These are phyloP conservation scores for Lagerstroemia speciosa DNA, from an alignment of 345 rosid species.

Conservation along the genomic window DNA sequence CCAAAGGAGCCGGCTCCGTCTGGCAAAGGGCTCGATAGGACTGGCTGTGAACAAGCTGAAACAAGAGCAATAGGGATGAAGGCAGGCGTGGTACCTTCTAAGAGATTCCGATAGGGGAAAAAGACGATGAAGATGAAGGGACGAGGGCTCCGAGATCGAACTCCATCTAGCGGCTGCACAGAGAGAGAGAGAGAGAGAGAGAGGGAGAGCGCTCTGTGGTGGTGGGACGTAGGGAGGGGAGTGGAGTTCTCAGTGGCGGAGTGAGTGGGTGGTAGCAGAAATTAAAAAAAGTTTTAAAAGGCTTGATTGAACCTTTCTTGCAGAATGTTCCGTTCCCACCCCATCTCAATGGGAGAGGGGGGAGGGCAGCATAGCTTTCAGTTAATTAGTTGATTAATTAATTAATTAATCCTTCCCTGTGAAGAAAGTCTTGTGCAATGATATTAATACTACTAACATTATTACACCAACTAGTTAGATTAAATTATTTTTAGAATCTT, in stretches of 20 bases:
- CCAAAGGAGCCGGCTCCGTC: neutral
- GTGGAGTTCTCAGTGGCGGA: neutral
- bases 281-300: neutral
- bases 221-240: neutral
- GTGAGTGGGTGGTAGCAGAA: neutral
- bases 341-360: neutral
- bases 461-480: too few species aligned
- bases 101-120: neutral
- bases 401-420: neutral
- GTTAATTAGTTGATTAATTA: neutral
- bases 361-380: neutral
- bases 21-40: neutral
- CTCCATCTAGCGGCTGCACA: conserved; percentile 11
- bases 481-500: too few species aligned
- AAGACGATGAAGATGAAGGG: neutral
- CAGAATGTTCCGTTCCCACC: conserved; percentile 1
- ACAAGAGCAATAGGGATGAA: neutral
- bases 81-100: neutral
- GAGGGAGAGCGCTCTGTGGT: neutral
- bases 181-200: conserved; percentile 2
- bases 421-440: neutral
- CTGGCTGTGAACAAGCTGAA: neutral
- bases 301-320: neutral
- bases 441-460: too few species aligned
- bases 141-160: conserved; percentile 41